A percentile compares a stretch with the other conserved stretches of the same genome.
phyloP scores from a whole-genome alignment of 169 alveolate genomes.

The Plasmodium chabaudi region DNA sequence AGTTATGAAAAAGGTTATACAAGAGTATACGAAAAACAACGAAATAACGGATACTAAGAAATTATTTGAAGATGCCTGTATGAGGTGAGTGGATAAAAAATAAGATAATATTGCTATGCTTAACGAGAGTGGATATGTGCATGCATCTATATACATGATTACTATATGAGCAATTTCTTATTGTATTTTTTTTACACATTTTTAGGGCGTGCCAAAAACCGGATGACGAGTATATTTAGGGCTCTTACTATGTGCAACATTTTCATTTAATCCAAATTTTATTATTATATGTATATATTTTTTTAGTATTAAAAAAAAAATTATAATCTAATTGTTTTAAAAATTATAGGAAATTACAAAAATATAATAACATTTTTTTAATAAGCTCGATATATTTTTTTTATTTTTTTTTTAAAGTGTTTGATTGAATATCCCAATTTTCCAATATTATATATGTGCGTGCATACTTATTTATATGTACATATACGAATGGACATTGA shows the following conservation, averaged over 20 bases:
- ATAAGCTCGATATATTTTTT: slow-evolving; percentile 15
- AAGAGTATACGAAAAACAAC: slow-evolving; percentile 47
- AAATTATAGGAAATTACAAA: slow-evolving; percentile 21
- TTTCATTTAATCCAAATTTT: not conserved
- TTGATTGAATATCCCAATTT: slow-evolving; percentile 11
- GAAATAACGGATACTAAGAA: slow-evolving; percentile 71
- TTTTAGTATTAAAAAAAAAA: slow-evolving; percentile 25
- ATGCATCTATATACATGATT: not conserved
- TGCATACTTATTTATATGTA: not conserved
- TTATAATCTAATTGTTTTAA: slow-evolving; percentile 13
- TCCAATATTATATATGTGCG: too few species aligned
- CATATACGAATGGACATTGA: not conserved
- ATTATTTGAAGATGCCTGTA: slow-evolving; percentile 66
- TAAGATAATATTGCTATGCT: not conserved
- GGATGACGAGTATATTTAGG: slow-evolving; percentile 55
- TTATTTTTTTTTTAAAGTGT: slow-evolving; percentile 43
- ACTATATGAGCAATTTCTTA: not conserved
- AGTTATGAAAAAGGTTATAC: slow-evolving; percentile 83
- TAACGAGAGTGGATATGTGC: not conserved
- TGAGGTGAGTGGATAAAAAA: slow-evolving; percentile 30
- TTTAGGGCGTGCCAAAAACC: slow-evolving; percentile 72
- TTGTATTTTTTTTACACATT: slow-evolving; percentile 2
- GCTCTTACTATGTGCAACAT: not conserved
- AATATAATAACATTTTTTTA: slow-evolving; percentile 14
- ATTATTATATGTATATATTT: not conserved